phyloP scores from a whole-genome alignment of 164 flowering plant species.

The Chimonanthus salicifolius region DNA sequence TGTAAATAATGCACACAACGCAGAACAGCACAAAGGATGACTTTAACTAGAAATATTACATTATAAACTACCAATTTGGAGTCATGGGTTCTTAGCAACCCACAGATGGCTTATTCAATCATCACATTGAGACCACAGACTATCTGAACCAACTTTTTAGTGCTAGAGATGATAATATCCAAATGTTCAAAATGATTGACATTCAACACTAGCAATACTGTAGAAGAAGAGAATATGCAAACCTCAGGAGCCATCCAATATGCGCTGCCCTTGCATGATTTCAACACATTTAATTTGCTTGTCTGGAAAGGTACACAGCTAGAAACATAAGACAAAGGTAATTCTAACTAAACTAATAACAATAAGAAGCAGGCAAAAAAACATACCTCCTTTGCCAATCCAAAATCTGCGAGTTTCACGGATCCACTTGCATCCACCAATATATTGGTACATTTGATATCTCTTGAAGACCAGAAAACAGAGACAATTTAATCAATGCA shows the following conservation, averaged over 20 bases:
- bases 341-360: neutral
- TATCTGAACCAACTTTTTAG: too few species aligned
- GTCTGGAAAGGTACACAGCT: constrained; percentile 40
- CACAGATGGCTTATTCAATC: too few species aligned
- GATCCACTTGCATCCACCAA: constrained; percentile 78
- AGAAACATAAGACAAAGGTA: constrained; percentile 6
- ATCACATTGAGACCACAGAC: too few species aligned
- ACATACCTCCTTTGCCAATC: constrained; percentile 83
- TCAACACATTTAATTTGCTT: constrained; percentile 67
- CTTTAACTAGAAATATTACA: too few species aligned
- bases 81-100: too few species aligned
- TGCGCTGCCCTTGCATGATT: constrained; percentile 91
- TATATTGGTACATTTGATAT: constrained; percentile 96
- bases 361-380: neutral
- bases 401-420: constrained; percentile 98
- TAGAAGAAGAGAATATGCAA: constrained; percentile 15
- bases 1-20: too few species aligned
- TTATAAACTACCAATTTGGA: too few species aligned
- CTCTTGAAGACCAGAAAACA: constrained; percentile 39
- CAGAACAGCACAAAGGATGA: too few species aligned
- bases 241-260: constrained; percentile 99
- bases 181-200: too few species aligned
- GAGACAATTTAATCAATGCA: neutral
- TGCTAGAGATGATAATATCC: too few species aligned
- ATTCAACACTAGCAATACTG: neutral